phyloP scores from a whole-genome alignment of 2,329 filamentous ascomycete species.

The Penicillium sp. region DNA sequence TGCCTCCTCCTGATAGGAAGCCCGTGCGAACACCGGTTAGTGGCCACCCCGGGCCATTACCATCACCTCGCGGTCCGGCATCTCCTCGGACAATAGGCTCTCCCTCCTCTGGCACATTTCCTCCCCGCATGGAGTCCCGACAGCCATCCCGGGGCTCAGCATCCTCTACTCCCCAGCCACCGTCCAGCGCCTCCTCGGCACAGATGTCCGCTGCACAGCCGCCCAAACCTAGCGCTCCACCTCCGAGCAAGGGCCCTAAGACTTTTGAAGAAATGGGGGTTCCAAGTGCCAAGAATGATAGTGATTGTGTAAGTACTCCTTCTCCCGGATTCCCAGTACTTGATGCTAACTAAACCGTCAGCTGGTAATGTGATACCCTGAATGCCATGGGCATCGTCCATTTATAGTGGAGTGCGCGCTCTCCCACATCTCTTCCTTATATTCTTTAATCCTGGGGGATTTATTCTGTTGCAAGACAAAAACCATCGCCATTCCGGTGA shows the following conservation, averaged over 20 bases:
- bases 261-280: constrained; percentile 99
- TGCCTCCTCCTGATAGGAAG: constrained; percentile 29
- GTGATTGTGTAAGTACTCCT: constrained; percentile 73
- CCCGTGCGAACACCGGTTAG: constrained; percentile 33
- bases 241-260: constrained; percentile 74
- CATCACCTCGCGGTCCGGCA: constrained; percentile 14
- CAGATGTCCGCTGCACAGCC: constrained; percentile 36
- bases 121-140: constrained; percentile 34
- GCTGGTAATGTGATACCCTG: constrained; percentile 46
- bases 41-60: constrained; percentile 22
- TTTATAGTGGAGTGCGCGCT: constrained; percentile 16
- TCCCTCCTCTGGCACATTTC: constrained; percentile 29
- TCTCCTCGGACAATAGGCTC: constrained; percentile 30
- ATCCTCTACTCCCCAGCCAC: constrained; percentile 43
- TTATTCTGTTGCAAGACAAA: constrained; percentile 1
- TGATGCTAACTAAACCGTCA: constrained; percentile 23
- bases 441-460: constrained; percentile 12
- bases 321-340: neutral
- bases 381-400: constrained; percentile 14
- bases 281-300: constrained; percentile 76
- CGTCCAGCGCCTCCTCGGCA: constrained; percentile 30
- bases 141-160: constrained; percentile 35
- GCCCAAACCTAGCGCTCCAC: constrained; percentile 23
- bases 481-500: constrained; percentile 16
- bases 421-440: constrained; percentile 11